phyloP scores from a whole-genome alignment of 2,329 filamentous ascomycete species.

The Taxawa tesnikishii region DNA sequence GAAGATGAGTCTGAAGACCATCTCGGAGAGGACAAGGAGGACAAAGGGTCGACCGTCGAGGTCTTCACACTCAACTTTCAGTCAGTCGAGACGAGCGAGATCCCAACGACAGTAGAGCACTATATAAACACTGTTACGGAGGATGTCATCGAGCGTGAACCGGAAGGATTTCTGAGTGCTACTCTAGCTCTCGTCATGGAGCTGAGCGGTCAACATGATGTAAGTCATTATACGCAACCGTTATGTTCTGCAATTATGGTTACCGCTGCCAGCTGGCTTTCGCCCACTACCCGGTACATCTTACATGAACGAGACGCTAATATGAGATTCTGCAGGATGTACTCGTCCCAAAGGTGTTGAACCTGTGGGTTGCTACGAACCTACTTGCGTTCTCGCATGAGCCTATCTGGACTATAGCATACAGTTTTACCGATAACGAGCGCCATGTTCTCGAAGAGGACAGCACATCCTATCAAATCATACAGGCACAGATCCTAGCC shows the following conservation, averaged over 20 bases:
- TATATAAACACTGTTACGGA: constrained; percentile 6
- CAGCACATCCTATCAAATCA: constrained; percentile 26
- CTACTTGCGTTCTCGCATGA: constrained; percentile 33
- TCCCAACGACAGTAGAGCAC: constrained; percentile 4
- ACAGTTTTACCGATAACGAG: constrained; percentile 1
- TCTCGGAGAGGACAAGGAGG: background rate
- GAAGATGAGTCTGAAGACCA: background rate
- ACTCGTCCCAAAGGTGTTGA: constrained; percentile 38
- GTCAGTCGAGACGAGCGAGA: no score
- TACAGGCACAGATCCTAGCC: constrained; percentile 42
- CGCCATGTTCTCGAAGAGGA: background rate
- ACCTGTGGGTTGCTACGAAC: constrained; percentile 45
- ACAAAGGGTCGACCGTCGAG: background rate
- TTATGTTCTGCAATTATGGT: no score
- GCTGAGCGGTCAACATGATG: constrained; percentile 8
- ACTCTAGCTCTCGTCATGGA: constrained; percentile 24
- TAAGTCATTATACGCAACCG: no score
- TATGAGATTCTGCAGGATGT: constrained; percentile 27
- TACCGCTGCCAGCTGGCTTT: no score
- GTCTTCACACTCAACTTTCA: no score
- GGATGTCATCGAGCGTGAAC: constrained; percentile 34
- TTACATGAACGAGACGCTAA: no score
- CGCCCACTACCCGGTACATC: no score
- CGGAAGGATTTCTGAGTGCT: constrained; percentile 37
- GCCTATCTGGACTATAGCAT: constrained; percentile 4